A percentile compares a stretch with the other conserved stretches of the same genome.
These are phyloP conservation scores for Ochromonas danica DNA, from an alignment of 108 stramenopile species.

Conservation along the genomic window DNA sequence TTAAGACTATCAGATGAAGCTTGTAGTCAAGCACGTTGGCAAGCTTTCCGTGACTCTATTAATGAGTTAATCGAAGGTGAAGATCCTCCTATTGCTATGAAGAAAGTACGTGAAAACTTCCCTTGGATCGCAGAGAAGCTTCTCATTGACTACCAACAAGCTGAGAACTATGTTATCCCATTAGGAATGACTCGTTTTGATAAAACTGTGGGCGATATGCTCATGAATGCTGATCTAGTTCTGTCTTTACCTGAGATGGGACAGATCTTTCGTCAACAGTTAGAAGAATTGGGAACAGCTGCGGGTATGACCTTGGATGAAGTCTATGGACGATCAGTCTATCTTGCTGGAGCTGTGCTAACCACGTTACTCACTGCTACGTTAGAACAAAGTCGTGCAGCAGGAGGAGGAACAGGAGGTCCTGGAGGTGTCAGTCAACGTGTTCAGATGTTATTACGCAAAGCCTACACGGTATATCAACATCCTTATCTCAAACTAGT, in stretches of 20 bases:
- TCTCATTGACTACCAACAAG: neutral
- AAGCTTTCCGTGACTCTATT: neutral
- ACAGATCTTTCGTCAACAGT: neutral
- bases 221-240: neutral
- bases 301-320: too few species aligned
- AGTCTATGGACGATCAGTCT: too few species aligned
- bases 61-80: neutral
- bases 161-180: neutral
- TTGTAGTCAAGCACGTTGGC: neutral
- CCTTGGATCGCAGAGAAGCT: neutral
- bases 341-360: too few species aligned
- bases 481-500: too few species aligned
- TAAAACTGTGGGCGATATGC: neutral
- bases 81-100: neutral
- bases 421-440: too few species aligned
- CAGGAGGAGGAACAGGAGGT: too few species aligned
- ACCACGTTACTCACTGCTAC: too few species aligned
- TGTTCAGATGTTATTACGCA: too few species aligned
- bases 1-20: neutral
- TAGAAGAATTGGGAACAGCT: neutral
- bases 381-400: too few species aligned
- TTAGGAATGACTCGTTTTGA: neutral
- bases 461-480: too few species aligned
- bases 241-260: neutral
- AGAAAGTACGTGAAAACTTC: neutral